Evolutionary conservation across 352 stramenopile species (phyloP).

Genomic region (Thalassiosira livingstoniorum): DNA sequence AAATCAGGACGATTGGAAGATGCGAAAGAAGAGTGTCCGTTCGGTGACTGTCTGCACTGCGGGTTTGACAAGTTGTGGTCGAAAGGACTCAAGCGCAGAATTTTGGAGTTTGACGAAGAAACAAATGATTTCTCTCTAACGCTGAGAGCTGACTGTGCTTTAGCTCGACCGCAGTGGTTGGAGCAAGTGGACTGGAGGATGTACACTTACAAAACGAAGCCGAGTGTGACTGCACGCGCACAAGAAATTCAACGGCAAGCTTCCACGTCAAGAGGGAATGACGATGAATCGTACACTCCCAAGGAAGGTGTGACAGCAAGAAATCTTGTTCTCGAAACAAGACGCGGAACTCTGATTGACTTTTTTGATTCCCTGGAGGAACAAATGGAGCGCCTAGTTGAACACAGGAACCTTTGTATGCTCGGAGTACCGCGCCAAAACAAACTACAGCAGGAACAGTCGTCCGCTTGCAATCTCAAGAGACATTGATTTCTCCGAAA

Average conservation of each 20-base stretch:
- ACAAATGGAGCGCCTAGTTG: background rate
- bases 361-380: conserved; percentile 32
- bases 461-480: conserved; percentile 2
- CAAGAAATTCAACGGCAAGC: background rate
- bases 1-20: background rate
- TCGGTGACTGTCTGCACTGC: background rate
- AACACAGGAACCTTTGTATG: conserved; percentile 21
- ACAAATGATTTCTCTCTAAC: background rate
- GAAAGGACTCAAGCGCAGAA: background rate
- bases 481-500: conserved; percentile 41
- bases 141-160: background rate
- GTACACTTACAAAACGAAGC: conserved; percentile 1
- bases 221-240: background rate
- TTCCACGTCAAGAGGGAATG: background rate
- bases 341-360: conserved; percentile 24
- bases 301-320: background rate
- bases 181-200: background rate
- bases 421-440: background rate
- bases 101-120: background rate
- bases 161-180: background rate
- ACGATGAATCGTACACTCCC: conserved; percentile 10
- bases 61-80: conserved; percentile 20
- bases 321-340: conserved; percentile 26
- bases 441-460: conserved; percentile 12
- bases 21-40: background rate